Base-by-base conservation (phyloP, 768 basidiomycete species). In the Lactarius psammicola region DNA sequence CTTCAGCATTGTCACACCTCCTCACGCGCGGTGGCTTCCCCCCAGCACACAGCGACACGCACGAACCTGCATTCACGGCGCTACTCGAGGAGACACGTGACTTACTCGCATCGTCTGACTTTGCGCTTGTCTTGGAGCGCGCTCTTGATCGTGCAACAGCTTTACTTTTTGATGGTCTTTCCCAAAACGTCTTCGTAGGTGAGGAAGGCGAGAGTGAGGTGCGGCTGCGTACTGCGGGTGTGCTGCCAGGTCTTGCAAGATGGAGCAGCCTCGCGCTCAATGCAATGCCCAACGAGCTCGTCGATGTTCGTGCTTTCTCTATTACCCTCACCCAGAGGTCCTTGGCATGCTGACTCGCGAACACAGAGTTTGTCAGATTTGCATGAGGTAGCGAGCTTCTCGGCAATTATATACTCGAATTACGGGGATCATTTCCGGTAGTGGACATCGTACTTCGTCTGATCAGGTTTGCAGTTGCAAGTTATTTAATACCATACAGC, bases 191-290 rank as follows among this genome's bases (percentile, higher is more conserved):
- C 30, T 95, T 92, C 71, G 74, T 77, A 18, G 77, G 77, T 10
- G 70, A 66, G 23, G 72, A 54, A 23, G 64, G 65, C 2, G 67
- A 67, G 26, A 79, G 49, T 20, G 82, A 82, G 33, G 74, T 80
- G 57, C 81, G 83, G 69, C 83, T 92, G 58, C 79, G 90, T 55
- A 75, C 97, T 17, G 95, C 93, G 17, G 86, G 87, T 6, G 76
- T 96, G 70, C 76, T 98, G 33, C 95, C 94, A 4, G 89, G 85
- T 1, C 77, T 97, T 49, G 86, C 89, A 62, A 79, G 85, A 63
- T 94, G 94, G 92, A 88, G 87, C 71, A 84, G 84, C 68, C 64
- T 85, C 64, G 87, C 87, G 44, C 74, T 94, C 70, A 82, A 85
- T 68, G 84, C 83, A 20, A 73, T 88, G 62, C 92, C 90, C 40